A percentile compares a stretch with the other conserved stretches of the same genome.
Evolutionary conservation across 306 rosid genomes (phyloP).

Genomic region (Fragaria ananassa): DNA sequence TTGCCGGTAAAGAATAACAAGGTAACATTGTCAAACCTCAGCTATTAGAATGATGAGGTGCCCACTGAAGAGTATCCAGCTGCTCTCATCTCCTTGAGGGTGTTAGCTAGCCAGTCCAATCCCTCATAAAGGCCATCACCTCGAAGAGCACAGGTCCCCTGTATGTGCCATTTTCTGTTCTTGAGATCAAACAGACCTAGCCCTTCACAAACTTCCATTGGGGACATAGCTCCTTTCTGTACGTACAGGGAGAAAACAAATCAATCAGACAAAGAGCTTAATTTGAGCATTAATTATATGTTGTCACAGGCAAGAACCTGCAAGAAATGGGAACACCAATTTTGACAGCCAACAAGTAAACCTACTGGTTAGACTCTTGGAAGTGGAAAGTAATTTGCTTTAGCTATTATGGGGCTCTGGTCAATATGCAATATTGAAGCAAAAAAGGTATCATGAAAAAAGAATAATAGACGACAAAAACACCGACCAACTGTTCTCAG

Average conservation of each 20-base stretch:
- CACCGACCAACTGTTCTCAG: neutral
- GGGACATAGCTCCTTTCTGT: constrained; percentile 91
- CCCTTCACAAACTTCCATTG: constrained; percentile 96
- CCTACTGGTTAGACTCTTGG: neutral
- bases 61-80: constrained; percentile 77
- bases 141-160: constrained; percentile 80
- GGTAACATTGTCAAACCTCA: constrained; percentile 10
- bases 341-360: neutral
- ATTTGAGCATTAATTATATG: neutral
- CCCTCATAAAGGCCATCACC: constrained; percentile 99
- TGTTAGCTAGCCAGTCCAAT: constrained; percentile 88
- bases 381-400: neutral
- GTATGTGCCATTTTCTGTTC: constrained; percentile 97
- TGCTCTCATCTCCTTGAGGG: constrained; percentile 82
- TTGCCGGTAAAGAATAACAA: neutral
- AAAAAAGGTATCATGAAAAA: neutral
- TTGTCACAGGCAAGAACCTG: neutral
- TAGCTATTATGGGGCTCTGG: neutral
- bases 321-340: neutral
- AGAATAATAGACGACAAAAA: neutral
- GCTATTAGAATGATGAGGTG: constrained; percentile 61
- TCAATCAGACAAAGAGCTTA: constrained; percentile 2
- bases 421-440: neutral
- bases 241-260: neutral
- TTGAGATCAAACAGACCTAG: constrained; percentile 83